Evolutionary conservation across 768 basidiomycete species (phyloP), one percentile per base, ranked within the genome.

Genomic region (Lactifluus hygrophoroides): DNA sequence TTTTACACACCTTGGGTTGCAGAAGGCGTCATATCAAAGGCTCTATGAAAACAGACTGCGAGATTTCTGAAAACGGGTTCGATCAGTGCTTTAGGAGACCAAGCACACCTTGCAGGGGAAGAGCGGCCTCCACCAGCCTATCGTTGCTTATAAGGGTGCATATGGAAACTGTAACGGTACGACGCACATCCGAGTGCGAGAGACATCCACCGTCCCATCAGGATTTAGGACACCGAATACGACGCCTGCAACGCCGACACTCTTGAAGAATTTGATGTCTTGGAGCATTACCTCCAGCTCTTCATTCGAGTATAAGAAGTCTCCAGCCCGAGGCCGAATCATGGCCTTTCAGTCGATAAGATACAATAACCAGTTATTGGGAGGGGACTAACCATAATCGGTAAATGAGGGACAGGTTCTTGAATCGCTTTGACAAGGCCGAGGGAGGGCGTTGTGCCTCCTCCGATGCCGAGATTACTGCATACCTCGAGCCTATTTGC

Each of bases 371-470:
- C 21, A 35, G 23, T 10, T n/a, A 56, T 28, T 35, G 21, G 58
- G 17, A 40, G 25, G 49, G 10, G 71, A 60, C 67, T 4, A 49
- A 84, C 90, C 88, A 93, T 90, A 56, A 88, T 75, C 0, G 85
- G 82, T 8, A 81, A 65, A 42, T 76, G 71, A 5, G 77, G 75
- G 16, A 79, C 72, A 3, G 71, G 75, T 30, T 72, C 73, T 57
- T 77, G 76, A 43, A 92, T 79, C 3, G 76, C 70, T 64, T 72
- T 82, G 37, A 90, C 72, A 34, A 92, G 76, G 0, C 90, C 91
- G n/a, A 87, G 62, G 58, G 81, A 86, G 5, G 91, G 90, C 0
- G 91, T 93, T 17, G 83, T 87, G 9, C 91, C 91, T 21, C 91
- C 91, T 23, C 90, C 91, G 27, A 80, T 64, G 3, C 77, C 80